A percentile compares a stretch with the other conserved stretches of the same genome.
Evolutionary conservation across 2,329 filamentous ascomycete genomes (phyloP).

Genomic region (Colletotrichum simmondsii): DNA sequence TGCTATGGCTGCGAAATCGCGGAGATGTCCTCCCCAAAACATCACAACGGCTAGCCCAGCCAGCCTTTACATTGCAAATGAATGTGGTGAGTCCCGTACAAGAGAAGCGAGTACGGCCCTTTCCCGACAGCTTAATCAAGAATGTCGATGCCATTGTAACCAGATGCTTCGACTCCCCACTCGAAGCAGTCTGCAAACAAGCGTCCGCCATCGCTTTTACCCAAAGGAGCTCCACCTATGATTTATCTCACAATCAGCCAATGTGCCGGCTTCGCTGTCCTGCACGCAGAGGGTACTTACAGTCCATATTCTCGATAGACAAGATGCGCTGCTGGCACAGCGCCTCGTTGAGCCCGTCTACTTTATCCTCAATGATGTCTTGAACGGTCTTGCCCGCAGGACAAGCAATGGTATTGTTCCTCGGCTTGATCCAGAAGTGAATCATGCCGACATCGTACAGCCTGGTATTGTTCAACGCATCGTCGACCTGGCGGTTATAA

Average conservation of each 20-base stretch:
- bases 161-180: constrained; percentile 29
- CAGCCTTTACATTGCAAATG: not conserved
- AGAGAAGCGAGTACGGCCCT: not conserved
- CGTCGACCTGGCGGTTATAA: constrained; percentile 13
- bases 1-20: not conserved
- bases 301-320: constrained; percentile 3
- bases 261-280: not conserved
- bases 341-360: not conserved
- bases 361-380: not conserved
- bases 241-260: not conserved
- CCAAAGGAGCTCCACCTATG: constrained; percentile 2
- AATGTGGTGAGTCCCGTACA: not conserved
- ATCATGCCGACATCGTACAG: constrained; percentile 13
- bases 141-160: constrained; percentile 12
- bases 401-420: not conserved
- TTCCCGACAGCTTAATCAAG: not conserved
- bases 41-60: not conserved
- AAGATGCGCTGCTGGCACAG: not conserved
- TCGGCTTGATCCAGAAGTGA: constrained; percentile 22
- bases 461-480: not conserved
- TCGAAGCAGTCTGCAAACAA: constrained; percentile 27
- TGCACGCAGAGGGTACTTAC: not conserved
- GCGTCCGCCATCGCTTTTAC: not conserved
- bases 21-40: not conserved
- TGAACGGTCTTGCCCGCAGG: not conserved